A percentile compares a stretch with the other conserved stretches of the same genome.
Conservation (phyloP, 1,284 basidiomycete genomes). For the Puccinia polysora region DNA sequence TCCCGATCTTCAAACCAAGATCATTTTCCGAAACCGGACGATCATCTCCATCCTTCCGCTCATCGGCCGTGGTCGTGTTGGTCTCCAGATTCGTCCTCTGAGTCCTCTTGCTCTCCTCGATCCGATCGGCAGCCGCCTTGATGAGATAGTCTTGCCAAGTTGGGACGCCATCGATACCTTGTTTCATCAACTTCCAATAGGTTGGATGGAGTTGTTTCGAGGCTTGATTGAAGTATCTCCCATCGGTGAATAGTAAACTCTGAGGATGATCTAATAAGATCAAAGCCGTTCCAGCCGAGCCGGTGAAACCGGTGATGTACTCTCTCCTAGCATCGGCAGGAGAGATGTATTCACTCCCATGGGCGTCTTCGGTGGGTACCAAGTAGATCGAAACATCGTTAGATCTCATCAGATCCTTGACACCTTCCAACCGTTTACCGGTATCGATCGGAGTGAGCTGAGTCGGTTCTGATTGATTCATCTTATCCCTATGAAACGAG, state of each 20-base stretch:
- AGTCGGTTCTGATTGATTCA: not conserved
- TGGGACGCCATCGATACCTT: constrained; percentile 78
- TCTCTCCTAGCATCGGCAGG: constrained; percentile 48
- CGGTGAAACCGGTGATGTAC: constrained; percentile 52
- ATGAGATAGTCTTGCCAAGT: constrained; percentile 82
- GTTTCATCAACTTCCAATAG: constrained; percentile 91
- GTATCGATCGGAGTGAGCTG: too few species aligned
- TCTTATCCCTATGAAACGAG: not conserved
- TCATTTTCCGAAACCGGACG: not conserved
- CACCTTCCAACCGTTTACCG: constrained; percentile 46
- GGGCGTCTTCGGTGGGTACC: constrained; percentile 51
- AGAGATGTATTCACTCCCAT: constrained; percentile 51
- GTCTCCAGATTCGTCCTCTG: constrained; percentile 76
- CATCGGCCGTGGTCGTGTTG: too few species aligned
- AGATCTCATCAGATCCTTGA: constrained; percentile 25
- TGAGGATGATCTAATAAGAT: constrained; percentile 41
- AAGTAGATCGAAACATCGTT: constrained; percentile 49
- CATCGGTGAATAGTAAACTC: constrained; percentile 76
- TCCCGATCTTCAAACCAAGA: constrained; percentile 47
- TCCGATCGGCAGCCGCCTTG: constrained; percentile 64
- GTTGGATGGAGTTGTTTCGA: constrained; percentile 72
- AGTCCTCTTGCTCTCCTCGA: constrained; percentile 58
- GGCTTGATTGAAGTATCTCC: constrained; percentile 89
- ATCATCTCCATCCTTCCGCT: too few species aligned
- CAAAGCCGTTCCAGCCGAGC: constrained; percentile 50